These are phyloP conservation scores for Sutorius eximius DNA, from an alignment of 1,284 basidiomycete species.

Conservation along the genomic window DNA sequence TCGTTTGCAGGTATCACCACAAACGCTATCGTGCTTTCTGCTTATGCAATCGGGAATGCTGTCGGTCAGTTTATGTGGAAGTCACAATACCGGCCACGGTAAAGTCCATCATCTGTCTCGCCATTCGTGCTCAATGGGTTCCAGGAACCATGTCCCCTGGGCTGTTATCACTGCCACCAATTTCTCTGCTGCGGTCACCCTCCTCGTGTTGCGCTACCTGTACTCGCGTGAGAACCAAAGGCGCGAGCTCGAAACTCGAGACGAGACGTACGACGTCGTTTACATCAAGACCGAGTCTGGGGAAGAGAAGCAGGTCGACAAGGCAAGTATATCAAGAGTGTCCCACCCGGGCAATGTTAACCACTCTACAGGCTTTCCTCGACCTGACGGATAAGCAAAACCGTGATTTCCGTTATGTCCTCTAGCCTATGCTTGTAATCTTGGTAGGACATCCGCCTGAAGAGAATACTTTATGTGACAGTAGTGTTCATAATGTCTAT, in stretches of 20 bases:
- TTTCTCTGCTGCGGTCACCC: slow-evolving; percentile 48
- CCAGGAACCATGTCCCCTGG: slow-evolving; percentile 68
- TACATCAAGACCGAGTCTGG: slow-evolving; percentile 54
- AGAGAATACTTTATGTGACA: slow-evolving; percentile 3
- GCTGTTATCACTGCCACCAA: slow-evolving; percentile 61
- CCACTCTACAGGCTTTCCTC: slow-evolving; percentile 51
- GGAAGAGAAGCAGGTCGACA: slow-evolving; percentile 59
- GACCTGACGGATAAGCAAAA: slow-evolving; percentile 69
- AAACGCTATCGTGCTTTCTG: slow-evolving; percentile 71
- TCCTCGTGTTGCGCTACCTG: slow-evolving; percentile 59
- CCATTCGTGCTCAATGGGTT: slow-evolving; percentile 3
- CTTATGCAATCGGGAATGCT: slow-evolving; percentile 75
- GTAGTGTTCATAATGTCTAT: slow-evolving; percentile 16
- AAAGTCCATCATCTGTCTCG: slow-evolving; percentile 17
- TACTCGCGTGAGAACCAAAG: slow-evolving; percentile 65
- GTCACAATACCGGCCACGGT: slow-evolving; percentile 64
- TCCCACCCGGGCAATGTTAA: slow-evolving; percentile 6
- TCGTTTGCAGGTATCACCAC: slow-evolving; percentile 54
- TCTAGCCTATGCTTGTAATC: slow-evolving; percentile 29
- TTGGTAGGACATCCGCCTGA: not conserved
- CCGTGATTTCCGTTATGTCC: slow-evolving; percentile 57
- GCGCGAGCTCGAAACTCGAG: slow-evolving; percentile 55
- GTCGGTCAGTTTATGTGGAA: slow-evolving; percentile 79
- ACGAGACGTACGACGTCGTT: slow-evolving; percentile 63
- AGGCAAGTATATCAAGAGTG: slow-evolving; percentile 40